Percentiles rank a stretch among this genome's conserved stretches.
Conservation (phyloP, 2,329 filamentous ascomycete genomes). For the Hypoxylon sp. region DNA sequence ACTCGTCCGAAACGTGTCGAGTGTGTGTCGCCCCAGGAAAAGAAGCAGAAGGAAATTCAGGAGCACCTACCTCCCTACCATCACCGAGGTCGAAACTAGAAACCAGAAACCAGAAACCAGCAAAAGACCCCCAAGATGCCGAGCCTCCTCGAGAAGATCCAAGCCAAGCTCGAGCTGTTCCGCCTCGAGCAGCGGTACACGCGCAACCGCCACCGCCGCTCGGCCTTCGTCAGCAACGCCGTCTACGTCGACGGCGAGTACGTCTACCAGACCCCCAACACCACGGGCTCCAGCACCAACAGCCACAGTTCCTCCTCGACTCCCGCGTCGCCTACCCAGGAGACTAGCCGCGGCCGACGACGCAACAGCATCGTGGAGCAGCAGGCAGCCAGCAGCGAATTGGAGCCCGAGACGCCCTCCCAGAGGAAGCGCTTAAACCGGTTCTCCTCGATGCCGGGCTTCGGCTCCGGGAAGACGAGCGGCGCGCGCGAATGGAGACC, state of each 20-base stretch:
- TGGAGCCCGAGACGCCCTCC: conserved; percentile 51
- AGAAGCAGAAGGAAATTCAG: not conserved
- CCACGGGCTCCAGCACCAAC: conserved; percentile 67
- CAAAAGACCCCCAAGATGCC: conserved; percentile 49
- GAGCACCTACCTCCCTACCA: not conserved
- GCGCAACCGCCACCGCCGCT: conserved; percentile 85
- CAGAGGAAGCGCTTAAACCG: conserved; percentile 63
- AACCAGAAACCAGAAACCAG: not conserved
- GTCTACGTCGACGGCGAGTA: conserved; percentile 97
- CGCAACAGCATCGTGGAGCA: conserved; percentile 47
- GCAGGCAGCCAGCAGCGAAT: conserved; percentile 42
- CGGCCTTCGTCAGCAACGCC: conserved; percentile 88
- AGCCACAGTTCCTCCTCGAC: conserved; percentile 47
- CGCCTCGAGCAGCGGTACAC: conserved; percentile 96
- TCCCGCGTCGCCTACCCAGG: conserved; percentile 40
- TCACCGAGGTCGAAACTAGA: conserved; percentile 2
- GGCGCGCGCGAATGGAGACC: conserved; percentile 57
- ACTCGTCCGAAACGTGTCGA: not conserved
- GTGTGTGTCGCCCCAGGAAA: not conserved
- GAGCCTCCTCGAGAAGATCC: conserved; percentile 69
- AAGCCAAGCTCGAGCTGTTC: conserved; percentile 86
- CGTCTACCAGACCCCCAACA: conserved; percentile 76
- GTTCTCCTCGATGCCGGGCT: conserved; percentile 68
- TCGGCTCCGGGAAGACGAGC: conserved; percentile 57
- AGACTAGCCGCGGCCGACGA: conserved; percentile 18